Evolutionary conservation across 73 alveolate genomes (phyloP).

Genomic region (Paramecium biaurelia): DNA sequence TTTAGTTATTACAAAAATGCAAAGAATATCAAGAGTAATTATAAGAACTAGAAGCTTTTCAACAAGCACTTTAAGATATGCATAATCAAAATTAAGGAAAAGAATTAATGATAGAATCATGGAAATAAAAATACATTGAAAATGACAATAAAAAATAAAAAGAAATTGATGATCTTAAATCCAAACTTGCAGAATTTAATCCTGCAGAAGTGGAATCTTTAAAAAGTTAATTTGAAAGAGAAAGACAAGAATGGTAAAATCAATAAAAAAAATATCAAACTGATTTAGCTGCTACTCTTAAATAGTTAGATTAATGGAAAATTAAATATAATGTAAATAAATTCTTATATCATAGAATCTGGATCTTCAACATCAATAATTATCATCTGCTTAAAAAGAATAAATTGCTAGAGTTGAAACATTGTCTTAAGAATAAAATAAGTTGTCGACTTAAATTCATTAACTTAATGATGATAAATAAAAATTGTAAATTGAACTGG

Average conservation of each 20-base stretch:
- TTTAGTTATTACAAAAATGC: neutral
- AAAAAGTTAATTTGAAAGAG: neutral
- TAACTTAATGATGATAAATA: neutral
- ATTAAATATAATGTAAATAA: neutral
- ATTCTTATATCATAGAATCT: neutral
- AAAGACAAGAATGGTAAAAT: neutral
- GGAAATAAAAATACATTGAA: neutral
- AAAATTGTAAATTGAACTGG: neutral
- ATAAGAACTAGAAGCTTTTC: neutral
- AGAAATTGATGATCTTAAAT: conserved; percentile 10
- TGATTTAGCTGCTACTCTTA: neutral
- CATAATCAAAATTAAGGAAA: neutral
- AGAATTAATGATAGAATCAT: neutral
- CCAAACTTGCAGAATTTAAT: neutral
- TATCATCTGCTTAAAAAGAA: conserved; percentile 20
- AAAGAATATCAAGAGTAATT: neutral
- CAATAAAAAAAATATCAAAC: neutral
- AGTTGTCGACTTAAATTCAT: neutral
- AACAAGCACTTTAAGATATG: neutral
- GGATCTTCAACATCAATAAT: neutral
- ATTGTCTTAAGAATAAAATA: neutral
- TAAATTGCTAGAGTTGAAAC: neutral
- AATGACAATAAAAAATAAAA: neutral
- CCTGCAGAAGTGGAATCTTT: neutral
- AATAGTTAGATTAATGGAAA: conserved; percentile 5